Conservation (phyloP, 2,329 filamentous ascomycete species). For the Coleophoma cylindrospora region DNA sequence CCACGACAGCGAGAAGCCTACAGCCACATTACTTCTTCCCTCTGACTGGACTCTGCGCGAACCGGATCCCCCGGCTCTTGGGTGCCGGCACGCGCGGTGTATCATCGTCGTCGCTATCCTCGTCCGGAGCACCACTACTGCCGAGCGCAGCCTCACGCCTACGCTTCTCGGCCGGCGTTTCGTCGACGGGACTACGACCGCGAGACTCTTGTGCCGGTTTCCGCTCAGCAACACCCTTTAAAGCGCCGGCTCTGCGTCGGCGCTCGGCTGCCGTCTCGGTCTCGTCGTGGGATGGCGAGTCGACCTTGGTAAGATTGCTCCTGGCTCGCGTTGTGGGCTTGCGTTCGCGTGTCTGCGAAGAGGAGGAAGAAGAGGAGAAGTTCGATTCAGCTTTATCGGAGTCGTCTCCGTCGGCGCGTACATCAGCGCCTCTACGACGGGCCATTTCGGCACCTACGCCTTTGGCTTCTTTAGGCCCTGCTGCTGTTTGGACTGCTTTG, state of each 20-base stretch:
- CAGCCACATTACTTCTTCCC: constrained; percentile 4
- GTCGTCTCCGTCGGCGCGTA: neutral
- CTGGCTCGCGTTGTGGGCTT: neutral
- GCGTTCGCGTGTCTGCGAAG: neutral
- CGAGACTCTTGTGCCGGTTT: constrained; percentile 10
- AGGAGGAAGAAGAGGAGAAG: neutral
- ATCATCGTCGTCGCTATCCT: constrained; percentile 24
- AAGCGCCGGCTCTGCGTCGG: constrained; percentile 54
- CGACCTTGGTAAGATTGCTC: constrained; percentile 20
- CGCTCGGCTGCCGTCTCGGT: constrained; percentile 68
- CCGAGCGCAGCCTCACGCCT: constrained; percentile 71
- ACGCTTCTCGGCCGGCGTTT: constrained; percentile 71
- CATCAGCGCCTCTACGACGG: constrained; percentile 8
- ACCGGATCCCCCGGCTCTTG: constrained; percentile 23
- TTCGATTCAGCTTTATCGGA: neutral
- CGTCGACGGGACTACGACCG: constrained; percentile 33
- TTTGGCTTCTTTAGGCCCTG: constrained; percentile 8
- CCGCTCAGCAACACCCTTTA: constrained; percentile 36
- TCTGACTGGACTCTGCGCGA: constrained; percentile 26
- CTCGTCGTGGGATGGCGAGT: constrained; percentile 21
- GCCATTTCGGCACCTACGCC: constrained; percentile 15
- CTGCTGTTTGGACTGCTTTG: constrained; percentile 21
- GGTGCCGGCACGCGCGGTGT: constrained; percentile 22
- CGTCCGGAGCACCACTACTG: constrained; percentile 30
- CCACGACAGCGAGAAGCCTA: neutral